A percentile compares a stretch with the other conserved stretches of the same genome.
Conservation (phyloP, 192 early-diverging fungal species). For the Coemansia sp. region DNA sequence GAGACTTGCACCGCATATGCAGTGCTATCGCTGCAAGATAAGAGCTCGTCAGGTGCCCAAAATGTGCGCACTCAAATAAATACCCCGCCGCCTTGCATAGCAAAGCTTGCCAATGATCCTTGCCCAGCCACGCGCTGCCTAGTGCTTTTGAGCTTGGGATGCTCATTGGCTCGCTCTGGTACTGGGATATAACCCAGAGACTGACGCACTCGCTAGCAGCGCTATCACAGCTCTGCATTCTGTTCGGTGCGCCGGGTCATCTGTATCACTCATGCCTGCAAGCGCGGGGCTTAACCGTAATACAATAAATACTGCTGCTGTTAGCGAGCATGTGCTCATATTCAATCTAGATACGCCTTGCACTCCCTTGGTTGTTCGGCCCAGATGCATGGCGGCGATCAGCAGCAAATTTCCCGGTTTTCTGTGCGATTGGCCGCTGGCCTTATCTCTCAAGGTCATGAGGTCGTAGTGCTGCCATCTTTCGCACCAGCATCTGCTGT, state of each 20-base stretch:
- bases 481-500: no score
- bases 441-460: constrained; percentile 7
- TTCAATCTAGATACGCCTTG: no score
- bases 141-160: neutral
- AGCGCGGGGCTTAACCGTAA: no score
- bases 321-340: neutral
- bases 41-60: constrained; percentile 5
- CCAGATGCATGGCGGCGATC: neutral
- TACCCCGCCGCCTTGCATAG: neutral
- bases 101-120: neutral
- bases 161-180: neutral
- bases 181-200: no score
- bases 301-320: no score
- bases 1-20: neutral
- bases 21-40: constrained; percentile 8
- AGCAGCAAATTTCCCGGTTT: neutral
- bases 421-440: neutral
- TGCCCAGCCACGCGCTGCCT: neutral
- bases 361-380: neutral
- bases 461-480: neutral
- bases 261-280: no score
- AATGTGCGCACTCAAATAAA: constrained; percentile 7
- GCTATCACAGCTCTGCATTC: no score
- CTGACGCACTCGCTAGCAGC: no score
- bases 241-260: no score